Conservation (phyloP, 2,329 filamentous ascomycete genomes). For the Aspergillus bombycis region DNA sequence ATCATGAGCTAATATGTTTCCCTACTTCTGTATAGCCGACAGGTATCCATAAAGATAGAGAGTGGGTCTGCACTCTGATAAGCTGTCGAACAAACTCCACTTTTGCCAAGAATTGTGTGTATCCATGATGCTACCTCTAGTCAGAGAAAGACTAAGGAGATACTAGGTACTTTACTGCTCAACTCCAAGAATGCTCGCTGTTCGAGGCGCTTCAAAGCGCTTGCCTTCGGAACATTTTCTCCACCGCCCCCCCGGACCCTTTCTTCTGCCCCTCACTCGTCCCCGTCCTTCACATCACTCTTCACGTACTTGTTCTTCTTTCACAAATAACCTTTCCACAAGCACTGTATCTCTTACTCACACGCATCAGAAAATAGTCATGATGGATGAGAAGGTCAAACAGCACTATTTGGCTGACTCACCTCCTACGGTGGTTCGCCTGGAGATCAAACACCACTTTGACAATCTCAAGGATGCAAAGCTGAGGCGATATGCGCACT, state of each 20-base stretch:
- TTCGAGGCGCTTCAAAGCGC: conserved; percentile 25
- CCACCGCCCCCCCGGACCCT: conserved; percentile 22
- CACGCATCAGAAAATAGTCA: conserved; percentile 14
- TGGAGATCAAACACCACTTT: conserved; percentile 93
- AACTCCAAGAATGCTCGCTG: conserved; percentile 24
- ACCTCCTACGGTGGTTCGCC: conserved; percentile 82
- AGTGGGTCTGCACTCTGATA: neutral
- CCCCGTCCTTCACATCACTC: conserved; percentile 16
- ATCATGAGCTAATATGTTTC: too few relatives aligned
- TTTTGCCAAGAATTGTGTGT: conserved; percentile 19
- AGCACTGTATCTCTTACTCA: conserved; percentile 16
- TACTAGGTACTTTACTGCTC: neutral
- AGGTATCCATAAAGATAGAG: too few relatives aligned
- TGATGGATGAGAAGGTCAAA: conserved; percentile 46
- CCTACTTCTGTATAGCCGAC: too few relatives aligned
- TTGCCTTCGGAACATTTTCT: conserved; percentile 23
- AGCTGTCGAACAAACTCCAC: conserved; percentile 9
- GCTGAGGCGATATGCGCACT: conserved; percentile 90
- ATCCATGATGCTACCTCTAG: neutral
- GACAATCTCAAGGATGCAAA: conserved; percentile 60
- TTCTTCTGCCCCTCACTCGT: conserved; percentile 20
- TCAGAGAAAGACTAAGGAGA: neutral
- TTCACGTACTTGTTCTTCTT: conserved; percentile 17
- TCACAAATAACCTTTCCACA: conserved; percentile 20
- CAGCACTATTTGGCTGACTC: conserved; percentile 85